Evolutionary conservation across 345 rosid genomes (phyloP), one percentile per base, ranked within the genome.

Genomic region (Populus pruinosa): DNA sequence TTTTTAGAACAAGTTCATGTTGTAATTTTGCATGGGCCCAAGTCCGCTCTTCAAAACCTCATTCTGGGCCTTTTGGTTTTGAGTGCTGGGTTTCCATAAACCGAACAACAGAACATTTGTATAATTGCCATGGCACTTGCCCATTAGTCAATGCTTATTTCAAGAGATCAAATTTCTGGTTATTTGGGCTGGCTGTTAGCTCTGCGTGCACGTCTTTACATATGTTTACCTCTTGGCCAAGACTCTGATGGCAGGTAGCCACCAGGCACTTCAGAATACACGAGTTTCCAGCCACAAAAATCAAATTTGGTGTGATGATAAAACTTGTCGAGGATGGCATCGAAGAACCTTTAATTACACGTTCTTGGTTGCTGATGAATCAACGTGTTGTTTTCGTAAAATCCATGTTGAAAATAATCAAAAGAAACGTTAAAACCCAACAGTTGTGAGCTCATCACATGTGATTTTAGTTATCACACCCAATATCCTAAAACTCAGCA

Each of bases 401-500:
- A 33, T 33, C 35, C 35, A 4, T 2, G 35, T 33, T 33, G 2
- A 3, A 33, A 33, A 33, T 33, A 33, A 33, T 33, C 0, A 4
- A 33, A 33, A 33, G 5, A 33, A 33, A 33, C 0, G 35, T 33
- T 5, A 33, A 4, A 0, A 33, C 35, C 35, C 3, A 33, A 3
- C 35, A 33, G 3, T 5, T 33, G 35, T 2, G 35, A 0, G 35
- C 5, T 33, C 35, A 33, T 0, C 35, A 3, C 4, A 33, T 33
- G 0, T 3, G 0, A 33, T 0, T 33, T 33, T 33, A 33, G 0
- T 0, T 33, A 33, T 33, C 0, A 4, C 0, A 33, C 0, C 5
- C 0, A 33, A 33, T 33, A 33, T 4, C 0, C 35, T 4, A 33
- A 0, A 33, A 33, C 0, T 33, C 3, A 33, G 35, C 5, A 33